A percentile compares a stretch with the other conserved stretches of the same genome.
phyloP scores from a whole-genome alignment of 495 filamentous ascomycete species.

The Monascus purpureus region DNA sequence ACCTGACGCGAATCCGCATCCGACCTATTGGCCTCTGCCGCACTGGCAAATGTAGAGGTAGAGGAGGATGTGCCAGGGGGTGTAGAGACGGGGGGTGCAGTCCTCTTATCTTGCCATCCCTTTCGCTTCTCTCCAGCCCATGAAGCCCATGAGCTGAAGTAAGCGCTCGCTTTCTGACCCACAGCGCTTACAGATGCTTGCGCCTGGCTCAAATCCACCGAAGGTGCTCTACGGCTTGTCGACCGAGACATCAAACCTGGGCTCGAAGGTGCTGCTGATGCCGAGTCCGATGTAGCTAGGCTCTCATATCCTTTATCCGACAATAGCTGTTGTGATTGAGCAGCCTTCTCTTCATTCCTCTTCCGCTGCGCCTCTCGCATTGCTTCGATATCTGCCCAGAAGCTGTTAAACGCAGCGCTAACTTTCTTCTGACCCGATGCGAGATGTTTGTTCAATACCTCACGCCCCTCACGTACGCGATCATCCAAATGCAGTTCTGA shows the following conservation, averaged over 20 bases:
- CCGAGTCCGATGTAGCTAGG: slow-evolving; percentile 10
- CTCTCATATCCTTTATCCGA: slow-evolving; percentile 15
- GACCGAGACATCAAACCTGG: slow-evolving; percentile 11
- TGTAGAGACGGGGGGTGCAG: slow-evolving; percentile 12
- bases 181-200: slow-evolving; percentile 56
- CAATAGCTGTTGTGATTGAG: slow-evolving; percentile 21
- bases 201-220: slow-evolving; percentile 45
- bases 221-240: slow-evolving; percentile 21
- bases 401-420: slow-evolving; percentile 64
- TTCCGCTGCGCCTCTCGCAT: slow-evolving; percentile 71
- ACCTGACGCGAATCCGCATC: slow-evolving; percentile 22
- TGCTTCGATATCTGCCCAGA: slow-evolving; percentile 80
- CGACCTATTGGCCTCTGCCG: slow-evolving; percentile 16
- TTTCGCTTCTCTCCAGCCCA: slow-evolving; percentile 89
- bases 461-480: slow-evolving; percentile 58
- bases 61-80: too few species aligned
- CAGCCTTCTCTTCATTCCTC: slow-evolving; percentile 42
- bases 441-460: slow-evolving; percentile 65
- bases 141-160: slow-evolving; percentile 84
- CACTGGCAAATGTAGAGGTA: slow-evolving; percentile 13
- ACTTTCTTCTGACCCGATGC: slow-evolving; percentile 77
- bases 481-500: slow-evolving; percentile 83
- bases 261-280: slow-evolving; percentile 4
- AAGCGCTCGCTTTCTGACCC: slow-evolving; percentile 64
- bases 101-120: slow-evolving; percentile 35